Evolutionary conservation across 129 eudicot genomes (phyloP), one percentile per base, ranked within the genome.

Genomic region (Mikania micrantha): DNA sequence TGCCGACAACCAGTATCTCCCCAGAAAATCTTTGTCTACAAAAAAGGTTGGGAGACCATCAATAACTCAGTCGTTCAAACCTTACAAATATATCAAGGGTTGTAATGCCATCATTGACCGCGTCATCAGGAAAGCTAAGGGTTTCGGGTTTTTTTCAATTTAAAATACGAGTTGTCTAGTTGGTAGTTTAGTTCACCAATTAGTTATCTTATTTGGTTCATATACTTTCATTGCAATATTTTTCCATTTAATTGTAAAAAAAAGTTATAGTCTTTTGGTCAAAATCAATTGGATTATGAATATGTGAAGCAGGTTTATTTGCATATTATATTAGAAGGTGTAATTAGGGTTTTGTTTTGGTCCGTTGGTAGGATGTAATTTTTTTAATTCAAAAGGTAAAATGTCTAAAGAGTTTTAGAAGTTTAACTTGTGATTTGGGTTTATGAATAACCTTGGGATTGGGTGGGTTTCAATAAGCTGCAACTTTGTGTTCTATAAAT

Each of bases 1-100:
- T 11, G 40, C 40, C 40, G 40, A 36, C 8, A 36, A 1, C 10
- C 95, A 92, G 66, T 71, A 9, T 72, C 85, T 25, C 91, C 88
- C 67, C 88, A 91, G 24, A 93, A 87, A 63, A 81, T 88, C 16
- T 93, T 93, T 70, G 85, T 89, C 35, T 83, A 89, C 78, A 92
- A 92, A 7, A 79, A 89, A 22, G 81, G 85, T 1, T 86, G 86
- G 84, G 96, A 90, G 9, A 72, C 94, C 16, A 84, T 83, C 4
- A 52, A 38, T 90, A 6, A 56, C 60, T 1, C 63, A 73, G 0
- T 80, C 70, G 7, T 86, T 90, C 40, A 60, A 78, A 20, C 47
- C 71, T 1, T 84, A 25, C 40, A 95, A 90, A 4, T 85, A 81
- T 39, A 77, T 90, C n/a, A 88, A 90, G 74, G 90, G 73, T n/a